phyloP scores from a whole-genome alignment of 306 rosid genomes.

The Morella rubra region DNA sequence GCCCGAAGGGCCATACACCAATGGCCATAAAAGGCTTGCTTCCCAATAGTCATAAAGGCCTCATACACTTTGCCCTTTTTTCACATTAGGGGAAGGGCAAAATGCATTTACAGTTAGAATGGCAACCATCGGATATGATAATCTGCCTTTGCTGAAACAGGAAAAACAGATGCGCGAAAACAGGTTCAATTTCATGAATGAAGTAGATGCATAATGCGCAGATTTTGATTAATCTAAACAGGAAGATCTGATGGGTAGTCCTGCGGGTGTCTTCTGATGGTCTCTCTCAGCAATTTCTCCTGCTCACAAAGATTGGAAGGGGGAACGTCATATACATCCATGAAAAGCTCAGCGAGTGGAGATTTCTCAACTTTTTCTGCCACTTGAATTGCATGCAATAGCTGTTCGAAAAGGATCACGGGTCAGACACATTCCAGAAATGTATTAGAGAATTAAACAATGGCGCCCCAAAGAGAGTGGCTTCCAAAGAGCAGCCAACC shows the following conservation, averaged over 20 bases:
- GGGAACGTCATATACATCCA: slow-evolving; percentile 72
- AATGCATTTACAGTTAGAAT: neutral
- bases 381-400: slow-evolving; percentile 74
- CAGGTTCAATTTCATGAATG: slow-evolving; percentile 2
- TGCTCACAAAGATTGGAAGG: slow-evolving; percentile 79
- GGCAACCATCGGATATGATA: neutral
- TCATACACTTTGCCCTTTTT: neutral
- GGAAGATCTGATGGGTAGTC: slow-evolving; percentile 63
- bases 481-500: neutral
- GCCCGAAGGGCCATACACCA: no score
- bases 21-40: no score
- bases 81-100: neutral
- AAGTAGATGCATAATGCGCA: neutral
- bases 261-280: slow-evolving; percentile 51
- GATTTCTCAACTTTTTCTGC: slow-evolving; percentile 85
- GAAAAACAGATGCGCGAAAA: neutral
- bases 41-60: no score
- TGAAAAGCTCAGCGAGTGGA: slow-evolving; percentile 61
- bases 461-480: neutral
- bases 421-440: slow-evolving; percentile 4
- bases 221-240: slow-evolving; percentile 23
- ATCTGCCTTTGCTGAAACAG: neutral
- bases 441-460: neutral
- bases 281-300: slow-evolving; percentile 62
- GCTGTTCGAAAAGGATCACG: slow-evolving; percentile 40